Conservation (phyloP, 495 filamentous ascomycete species). For the Aspergillus sclerotioniger region DNA sequence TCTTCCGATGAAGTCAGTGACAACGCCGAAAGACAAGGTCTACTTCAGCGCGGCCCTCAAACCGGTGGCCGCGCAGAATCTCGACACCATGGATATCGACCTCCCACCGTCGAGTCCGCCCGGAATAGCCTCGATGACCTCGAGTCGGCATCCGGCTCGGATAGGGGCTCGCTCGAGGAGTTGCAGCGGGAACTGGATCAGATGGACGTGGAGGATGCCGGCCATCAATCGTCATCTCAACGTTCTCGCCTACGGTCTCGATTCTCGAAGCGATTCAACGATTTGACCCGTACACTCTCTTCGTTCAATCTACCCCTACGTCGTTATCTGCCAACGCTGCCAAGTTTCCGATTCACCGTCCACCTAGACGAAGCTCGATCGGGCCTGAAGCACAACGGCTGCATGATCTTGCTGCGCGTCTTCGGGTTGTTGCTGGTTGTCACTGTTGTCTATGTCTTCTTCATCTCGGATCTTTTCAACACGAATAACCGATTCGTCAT, state of each 20-base stretch:
- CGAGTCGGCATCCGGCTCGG: conserved; percentile 40
- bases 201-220: conserved; percentile 82
- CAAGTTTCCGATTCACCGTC: conserved; percentile 32
- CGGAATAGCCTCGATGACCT: conserved; percentile 61
- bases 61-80: conserved; percentile 26
- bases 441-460: conserved; percentile 73
- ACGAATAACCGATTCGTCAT: conserved; percentile 42
- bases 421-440: conserved; percentile 73
- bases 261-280: conserved; percentile 56
- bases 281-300: conserved; percentile 53
- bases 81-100: conserved; percentile 58
- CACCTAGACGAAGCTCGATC: conserved; percentile 30
- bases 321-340: conserved; percentile 38
- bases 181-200: conserved; percentile 80
- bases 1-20: conserved; percentile 50
- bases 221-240: conserved; percentile 37
- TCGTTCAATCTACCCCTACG: conserved; percentile 55
- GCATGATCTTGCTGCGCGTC: conserved; percentile 66
- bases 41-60: conserved; percentile 43
- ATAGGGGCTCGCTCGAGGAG: conserved; percentile 52
- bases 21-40: conserved; percentile 61
- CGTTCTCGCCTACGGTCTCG: conserved; percentile 41
- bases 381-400: conserved; percentile 38
- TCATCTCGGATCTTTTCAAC: conserved; percentile 77
- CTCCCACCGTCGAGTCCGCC: conserved; percentile 72